Evolutionary conservation across 2,329 filamentous ascomycete species (phyloP).

Genomic region (Ophiostoma perfectum): DNA sequence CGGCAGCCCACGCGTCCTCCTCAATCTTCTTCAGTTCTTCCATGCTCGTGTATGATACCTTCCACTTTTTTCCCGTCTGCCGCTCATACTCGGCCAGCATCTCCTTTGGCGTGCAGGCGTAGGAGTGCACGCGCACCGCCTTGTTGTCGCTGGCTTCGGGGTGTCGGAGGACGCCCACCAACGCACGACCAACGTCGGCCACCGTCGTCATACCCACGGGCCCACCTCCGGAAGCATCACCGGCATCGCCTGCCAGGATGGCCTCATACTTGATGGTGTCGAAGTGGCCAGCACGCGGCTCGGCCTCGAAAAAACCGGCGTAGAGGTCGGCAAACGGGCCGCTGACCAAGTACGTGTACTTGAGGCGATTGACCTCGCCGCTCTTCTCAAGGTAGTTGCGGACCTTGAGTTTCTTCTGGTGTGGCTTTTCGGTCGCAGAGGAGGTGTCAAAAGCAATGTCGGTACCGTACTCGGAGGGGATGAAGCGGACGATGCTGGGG

Average conservation of each 20-base stretch:
- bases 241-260: conserved; percentile 11
- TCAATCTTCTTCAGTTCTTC: conserved; percentile 19
- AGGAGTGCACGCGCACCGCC: conserved; percentile 22
- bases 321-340: conserved; percentile 25
- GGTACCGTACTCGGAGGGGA: conserved; percentile 25
- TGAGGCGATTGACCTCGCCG: conserved; percentile 15
- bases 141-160: conserved; percentile 20
- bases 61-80: conserved; percentile 21
- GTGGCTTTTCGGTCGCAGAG: conserved; percentile 22
- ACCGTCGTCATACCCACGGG: conserved; percentile 22
- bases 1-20: conserved; percentile 16
- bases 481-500: conserved; percentile 48
- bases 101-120: conserved; percentile 16
- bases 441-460: conserved; percentile 22
- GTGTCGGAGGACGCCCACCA: conserved; percentile 18
- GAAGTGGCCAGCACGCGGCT: conserved; percentile 21
- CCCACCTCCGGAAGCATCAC: not conserved
- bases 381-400: conserved; percentile 19
- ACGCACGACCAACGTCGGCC: conserved; percentile 21
- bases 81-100: conserved; percentile 23
- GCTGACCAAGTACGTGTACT: conserved; percentile 19
- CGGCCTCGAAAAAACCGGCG: conserved; percentile 18
- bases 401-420: conserved; percentile 25
- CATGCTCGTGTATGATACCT: conserved; percentile 18
- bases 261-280: conserved; percentile 14